A percentile compares a stretch with the other conserved stretches of the same genome.
Evolutionary conservation across 1,284 basidiomycete species (phyloP).

Genomic region (Malassezia equina): DNA sequence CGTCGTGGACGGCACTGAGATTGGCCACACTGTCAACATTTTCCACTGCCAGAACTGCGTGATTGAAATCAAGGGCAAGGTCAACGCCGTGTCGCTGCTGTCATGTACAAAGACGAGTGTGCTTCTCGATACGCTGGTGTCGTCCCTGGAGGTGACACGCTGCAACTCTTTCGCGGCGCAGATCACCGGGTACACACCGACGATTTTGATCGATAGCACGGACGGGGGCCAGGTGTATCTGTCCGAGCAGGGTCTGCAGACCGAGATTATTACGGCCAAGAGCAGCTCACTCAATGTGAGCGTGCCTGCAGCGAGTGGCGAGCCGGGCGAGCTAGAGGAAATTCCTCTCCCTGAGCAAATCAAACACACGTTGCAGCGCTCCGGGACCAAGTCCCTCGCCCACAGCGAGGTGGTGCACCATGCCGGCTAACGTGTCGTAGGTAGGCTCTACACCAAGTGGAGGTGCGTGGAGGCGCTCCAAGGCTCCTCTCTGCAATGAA

Average conservation of each 20-base stretch:
- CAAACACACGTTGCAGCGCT: conserved; percentile 65
- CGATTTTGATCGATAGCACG: conserved; percentile 83
- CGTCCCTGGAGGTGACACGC: conserved; percentile 73
- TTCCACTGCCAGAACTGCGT: conserved; percentile 86
- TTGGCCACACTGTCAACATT: conserved; percentile 78
- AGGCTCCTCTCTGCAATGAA: background rate
- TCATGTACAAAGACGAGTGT: conserved; percentile 82
- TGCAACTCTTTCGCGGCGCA: conserved; percentile 89
- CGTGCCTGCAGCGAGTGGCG: conserved; percentile 73
- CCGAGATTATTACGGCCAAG: conserved; percentile 89
- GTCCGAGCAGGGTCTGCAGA: conserved; percentile 65
- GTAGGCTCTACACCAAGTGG: background rate
- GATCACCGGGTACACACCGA: conserved; percentile 78
- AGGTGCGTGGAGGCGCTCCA: background rate
- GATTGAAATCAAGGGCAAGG: conserved; percentile 79
- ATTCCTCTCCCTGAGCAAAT: conserved; percentile 91
- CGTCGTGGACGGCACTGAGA: conserved; percentile 65
- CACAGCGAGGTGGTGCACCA: conserved; percentile 42
- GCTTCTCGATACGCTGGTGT: conserved; percentile 81
- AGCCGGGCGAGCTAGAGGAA: conserved; percentile 84
- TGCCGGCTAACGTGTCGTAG: conserved; percentile 20
- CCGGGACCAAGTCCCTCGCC: conserved; percentile 55
- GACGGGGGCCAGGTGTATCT: conserved; percentile 93
- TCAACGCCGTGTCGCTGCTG: conserved; percentile 82
- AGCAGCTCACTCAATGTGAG: conserved; percentile 88